Base-by-base conservation (phyloP, 768 basidiomycete genomes). In the Boletus rubropictus region DNA sequence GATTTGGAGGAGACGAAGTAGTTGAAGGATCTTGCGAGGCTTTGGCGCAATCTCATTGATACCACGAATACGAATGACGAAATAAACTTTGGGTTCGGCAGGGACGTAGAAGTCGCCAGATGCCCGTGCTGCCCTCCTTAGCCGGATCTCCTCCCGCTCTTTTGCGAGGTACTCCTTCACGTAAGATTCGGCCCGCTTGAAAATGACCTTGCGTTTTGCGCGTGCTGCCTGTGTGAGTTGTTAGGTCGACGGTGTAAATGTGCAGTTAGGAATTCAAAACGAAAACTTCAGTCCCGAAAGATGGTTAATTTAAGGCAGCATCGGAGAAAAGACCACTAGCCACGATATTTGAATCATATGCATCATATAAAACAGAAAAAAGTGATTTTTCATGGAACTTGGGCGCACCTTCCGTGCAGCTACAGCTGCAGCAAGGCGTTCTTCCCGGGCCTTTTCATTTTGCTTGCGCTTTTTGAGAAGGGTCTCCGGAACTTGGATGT, bases 31-130 rank as follows among this genome's bases (percentile, higher is more conserved):
- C 80, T 99, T 99, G 67, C 93, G 87, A 63, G 96, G 96, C 75
- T 99, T 99, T 50, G 96, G 96, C 46, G 96, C 92, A 65, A 99
- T 96, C 69, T 98, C 91, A 71, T 97, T 98, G 78, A 99, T 93
- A 95, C 96, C 95, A 68, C 91, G 86, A 66, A 98, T 92, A 73
- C 96, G 86, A 63, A 99, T 73, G 58, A 99, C 95, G 58, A 99
- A 98, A 80, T 88, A 94, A 38, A 99, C 84, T 75, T 97, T 99
- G 55, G 95, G 78, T 70, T 99, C 86, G 53, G 91, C 93, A 45
- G 91, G 85, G 51, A 99, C 96, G 68, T 97, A 98, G 76, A 93
- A 98, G 72, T 98, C 92, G 51, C 93, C 93, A 45, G 90, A 76
- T 59, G 83, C 73, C 66, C 93, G 84, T 53, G 95, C 95, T 65